These are phyloP conservation scores for Fusarium austroafricanum DNA, from an alignment of 2,329 filamentous ascomycete species.

Conservation along the genomic window DNA sequence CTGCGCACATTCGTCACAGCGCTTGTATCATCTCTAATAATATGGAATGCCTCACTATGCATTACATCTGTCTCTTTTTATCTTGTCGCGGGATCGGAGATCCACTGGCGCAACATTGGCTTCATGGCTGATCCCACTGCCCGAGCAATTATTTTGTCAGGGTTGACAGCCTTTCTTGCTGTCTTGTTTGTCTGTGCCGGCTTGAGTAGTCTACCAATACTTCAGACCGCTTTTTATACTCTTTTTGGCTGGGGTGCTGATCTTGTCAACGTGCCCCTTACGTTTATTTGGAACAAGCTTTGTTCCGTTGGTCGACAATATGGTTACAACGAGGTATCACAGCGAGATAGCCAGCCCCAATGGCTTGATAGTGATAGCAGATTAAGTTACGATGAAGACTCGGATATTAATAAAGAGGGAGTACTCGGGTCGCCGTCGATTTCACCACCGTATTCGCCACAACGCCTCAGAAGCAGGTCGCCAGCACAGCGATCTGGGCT, in stretches of 20 bases:
- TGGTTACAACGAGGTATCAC: slow-evolving; percentile 12
- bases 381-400: not conserved
- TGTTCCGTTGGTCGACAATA: slow-evolving; percentile 2
- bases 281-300: slow-evolving; percentile 17
- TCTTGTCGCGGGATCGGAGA: slow-evolving; percentile 48
- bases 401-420: slow-evolving; percentile 14
- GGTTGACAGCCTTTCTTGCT: slow-evolving; percentile 45
- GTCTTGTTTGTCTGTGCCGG: slow-evolving; percentile 33
- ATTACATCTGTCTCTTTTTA: slow-evolving; percentile 49
- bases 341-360: not conserved
- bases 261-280: slow-evolving; percentile 45
- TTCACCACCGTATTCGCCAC: not conserved
- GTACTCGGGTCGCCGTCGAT: slow-evolving; percentile 2
- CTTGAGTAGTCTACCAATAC: slow-evolving; percentile 30
- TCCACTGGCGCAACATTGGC: slow-evolving; percentile 52
- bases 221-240: slow-evolving; percentile 44
- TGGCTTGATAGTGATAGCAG: slow-evolving; percentile 8
- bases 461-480: not conserved
- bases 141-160: slow-evolving; percentile 48
- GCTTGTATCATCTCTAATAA: slow-evolving; percentile 34
- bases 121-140: slow-evolving; percentile 49
- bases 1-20: slow-evolving; percentile 25
- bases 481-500: not conserved
- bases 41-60: slow-evolving; percentile 41
- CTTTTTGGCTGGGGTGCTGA: slow-evolving; percentile 46